phyloP scores from a whole-genome alignment of 768 basidiomycete genomes.

The Rickenella mellea region DNA sequence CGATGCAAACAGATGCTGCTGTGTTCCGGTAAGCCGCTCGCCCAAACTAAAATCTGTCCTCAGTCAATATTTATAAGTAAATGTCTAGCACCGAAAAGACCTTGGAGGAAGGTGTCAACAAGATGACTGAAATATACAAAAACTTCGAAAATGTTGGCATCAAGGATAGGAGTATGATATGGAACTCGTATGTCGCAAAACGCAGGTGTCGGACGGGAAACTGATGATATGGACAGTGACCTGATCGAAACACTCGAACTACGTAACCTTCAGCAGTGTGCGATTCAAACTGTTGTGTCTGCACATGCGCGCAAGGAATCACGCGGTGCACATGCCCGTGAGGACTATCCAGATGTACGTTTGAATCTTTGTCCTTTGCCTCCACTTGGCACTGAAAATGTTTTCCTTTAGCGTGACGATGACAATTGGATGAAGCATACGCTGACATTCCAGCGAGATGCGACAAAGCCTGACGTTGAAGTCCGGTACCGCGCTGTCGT shows the following conservation, averaged over 20 bases:
- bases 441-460: constrained; percentile 83
- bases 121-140: constrained; percentile 78
- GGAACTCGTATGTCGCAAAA: constrained; percentile 83
- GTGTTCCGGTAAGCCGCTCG: constrained; percentile 67
- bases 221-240: constrained; percentile 45
- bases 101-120: constrained; percentile 87
- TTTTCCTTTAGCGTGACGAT: constrained; percentile 71
- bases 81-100: constrained; percentile 66
- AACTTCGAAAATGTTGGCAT: constrained; percentile 87
- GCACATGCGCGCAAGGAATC: constrained; percentile 94
- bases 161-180: constrained; percentile 98
- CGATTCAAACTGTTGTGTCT: constrained; percentile 89
- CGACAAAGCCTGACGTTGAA: constrained; percentile 69
- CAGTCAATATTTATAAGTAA: constrained; percentile 2
- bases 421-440: constrained; percentile 93
- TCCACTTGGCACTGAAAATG: constrained; percentile 1
- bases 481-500: constrained; percentile 88
- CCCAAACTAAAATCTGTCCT: neutral
- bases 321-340: constrained; percentile 96
- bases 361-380: neutral
- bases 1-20: constrained; percentile 96
- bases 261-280: constrained; percentile 90
- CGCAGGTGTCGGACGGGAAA: neutral
- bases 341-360: constrained; percentile 89
- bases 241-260: constrained; percentile 96